These are phyloP conservation scores for Eimeria necatrix DNA, from an alignment of 169 alveolate species.

Conservation along the genomic window DNA sequence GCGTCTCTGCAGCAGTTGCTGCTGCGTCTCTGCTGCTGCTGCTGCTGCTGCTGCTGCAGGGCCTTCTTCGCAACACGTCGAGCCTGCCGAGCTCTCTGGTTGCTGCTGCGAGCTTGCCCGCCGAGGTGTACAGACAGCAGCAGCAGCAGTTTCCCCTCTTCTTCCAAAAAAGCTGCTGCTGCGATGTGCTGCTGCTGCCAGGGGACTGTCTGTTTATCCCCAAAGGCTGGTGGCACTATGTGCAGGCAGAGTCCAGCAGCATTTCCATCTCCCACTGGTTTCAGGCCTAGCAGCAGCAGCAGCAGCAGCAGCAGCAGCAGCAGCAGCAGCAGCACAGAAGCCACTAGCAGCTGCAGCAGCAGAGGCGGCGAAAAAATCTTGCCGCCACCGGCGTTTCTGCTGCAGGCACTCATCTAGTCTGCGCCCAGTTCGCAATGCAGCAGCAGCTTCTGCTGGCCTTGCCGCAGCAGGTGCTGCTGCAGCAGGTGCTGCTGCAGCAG, in stretches of 20 bases:
- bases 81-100: constrained; percentile 18
- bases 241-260: constrained; percentile 57
- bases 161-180: background rate
- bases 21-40: constrained; percentile 53
- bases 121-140: constrained; percentile 43
- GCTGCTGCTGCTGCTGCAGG: constrained; percentile 73
- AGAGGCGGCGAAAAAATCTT: too few relatives aligned
- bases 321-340: background rate
- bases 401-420: too few relatives aligned
- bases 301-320: constrained; percentile 30
- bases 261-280: constrained; percentile 80
- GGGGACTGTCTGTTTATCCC: constrained; percentile 82
- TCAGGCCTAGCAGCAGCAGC: constrained; percentile 30
- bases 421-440: too few relatives aligned
- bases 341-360: too few relatives aligned
- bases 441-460: constrained; percentile 18
- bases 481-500: background rate
- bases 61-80: constrained; percentile 44
- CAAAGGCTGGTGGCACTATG: constrained; percentile 82
- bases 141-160: constrained; percentile 23
- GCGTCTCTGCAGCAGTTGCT: too few relatives aligned
- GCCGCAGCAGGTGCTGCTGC: constrained; percentile 1
- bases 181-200: constrained; percentile 68
- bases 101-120: background rate
- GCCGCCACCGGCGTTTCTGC: too few relatives aligned